Conservation (phyloP, 1,139 yeast species). For the Blastobotrys aristatus region DNA sequence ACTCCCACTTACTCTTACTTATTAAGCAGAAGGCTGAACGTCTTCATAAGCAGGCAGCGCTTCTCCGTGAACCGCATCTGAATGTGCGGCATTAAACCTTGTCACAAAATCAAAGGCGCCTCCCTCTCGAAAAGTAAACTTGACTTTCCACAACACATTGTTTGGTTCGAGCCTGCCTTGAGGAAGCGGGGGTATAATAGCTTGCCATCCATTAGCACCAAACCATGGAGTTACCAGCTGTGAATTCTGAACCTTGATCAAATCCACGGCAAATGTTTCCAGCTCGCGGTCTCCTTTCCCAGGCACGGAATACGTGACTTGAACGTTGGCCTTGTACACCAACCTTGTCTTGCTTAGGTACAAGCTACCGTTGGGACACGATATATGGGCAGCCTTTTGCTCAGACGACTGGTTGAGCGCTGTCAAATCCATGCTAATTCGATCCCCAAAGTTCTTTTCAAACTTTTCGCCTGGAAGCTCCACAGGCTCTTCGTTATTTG, state of each 20-base stretch:
- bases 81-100: conserved; percentile 5
- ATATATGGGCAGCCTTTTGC: conserved; percentile 10
- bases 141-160: conserved; percentile 24
- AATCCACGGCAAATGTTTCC: conserved; percentile 22
- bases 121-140: conserved; percentile 30
- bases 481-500: conserved; percentile 20
- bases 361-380: conserved; percentile 15
- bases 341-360: conserved; percentile 22
- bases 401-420: not conserved
- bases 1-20: too few species aligned
- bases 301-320: conserved; percentile 26
- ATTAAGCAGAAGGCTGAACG: too few species aligned
- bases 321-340: conserved; percentile 16
- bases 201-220: conserved; percentile 35
- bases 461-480: conserved; percentile 25
- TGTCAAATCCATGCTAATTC: conserved; percentile 8
- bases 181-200: conserved; percentile 20
- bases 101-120: conserved; percentile 31
- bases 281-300: conserved; percentile 31
- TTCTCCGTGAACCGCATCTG: conserved; percentile 15
- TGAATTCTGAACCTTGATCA: conserved; percentile 20
- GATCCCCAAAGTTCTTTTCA: conserved; percentile 8
- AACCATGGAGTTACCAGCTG: conserved; percentile 34
- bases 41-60: conserved; percentile 17
- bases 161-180: conserved; percentile 27